Conservation (phyloP, 768 basidiomycete species). For the Boletus coccyginus region DNA sequence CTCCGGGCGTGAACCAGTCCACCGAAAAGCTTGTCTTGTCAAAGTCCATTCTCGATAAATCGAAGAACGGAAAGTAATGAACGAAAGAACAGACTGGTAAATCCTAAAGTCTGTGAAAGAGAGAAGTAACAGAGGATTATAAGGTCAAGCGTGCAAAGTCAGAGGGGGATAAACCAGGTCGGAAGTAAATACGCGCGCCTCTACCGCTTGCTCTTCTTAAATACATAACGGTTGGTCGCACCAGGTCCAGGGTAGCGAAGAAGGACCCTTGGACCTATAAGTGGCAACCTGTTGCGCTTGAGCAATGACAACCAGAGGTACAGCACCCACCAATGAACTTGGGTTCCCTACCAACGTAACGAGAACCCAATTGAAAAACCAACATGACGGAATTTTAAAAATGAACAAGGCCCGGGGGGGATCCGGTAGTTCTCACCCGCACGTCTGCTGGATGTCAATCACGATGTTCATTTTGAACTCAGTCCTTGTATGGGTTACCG, state of each 20-base stretch:
- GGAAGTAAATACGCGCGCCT: background rate
- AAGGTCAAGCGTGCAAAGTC: background rate
- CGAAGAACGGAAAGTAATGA: conserved; percentile 4
- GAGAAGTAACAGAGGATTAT: background rate
- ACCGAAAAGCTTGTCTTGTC: conserved; percentile 31
- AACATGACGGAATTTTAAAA: background rate
- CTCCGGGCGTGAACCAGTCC: conserved; percentile 32
- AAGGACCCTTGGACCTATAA: conserved; percentile 16
- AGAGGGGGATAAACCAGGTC: conserved; percentile 5
- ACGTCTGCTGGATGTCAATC: background rate
- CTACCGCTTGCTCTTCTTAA: conserved; percentile 12
- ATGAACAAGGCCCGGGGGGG: background rate
- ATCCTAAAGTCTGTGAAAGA: conserved; percentile 1
- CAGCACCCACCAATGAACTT: background rate
- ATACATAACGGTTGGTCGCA: conserved; percentile 1
- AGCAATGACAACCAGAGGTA: background rate
- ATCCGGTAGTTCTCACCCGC: background rate
- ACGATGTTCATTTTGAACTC: background rate
- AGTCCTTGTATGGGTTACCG: background rate
- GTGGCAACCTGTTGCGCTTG: conserved; percentile 6
- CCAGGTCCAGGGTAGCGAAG: conserved; percentile 15
- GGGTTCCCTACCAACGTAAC: conserved; percentile 8
- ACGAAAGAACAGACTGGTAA: conserved; percentile 1
- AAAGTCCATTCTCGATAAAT: conserved; percentile 29
- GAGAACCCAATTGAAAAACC: background rate